Conservation (phyloP, 139 green algal species). For the Closterium sp. region DNA sequence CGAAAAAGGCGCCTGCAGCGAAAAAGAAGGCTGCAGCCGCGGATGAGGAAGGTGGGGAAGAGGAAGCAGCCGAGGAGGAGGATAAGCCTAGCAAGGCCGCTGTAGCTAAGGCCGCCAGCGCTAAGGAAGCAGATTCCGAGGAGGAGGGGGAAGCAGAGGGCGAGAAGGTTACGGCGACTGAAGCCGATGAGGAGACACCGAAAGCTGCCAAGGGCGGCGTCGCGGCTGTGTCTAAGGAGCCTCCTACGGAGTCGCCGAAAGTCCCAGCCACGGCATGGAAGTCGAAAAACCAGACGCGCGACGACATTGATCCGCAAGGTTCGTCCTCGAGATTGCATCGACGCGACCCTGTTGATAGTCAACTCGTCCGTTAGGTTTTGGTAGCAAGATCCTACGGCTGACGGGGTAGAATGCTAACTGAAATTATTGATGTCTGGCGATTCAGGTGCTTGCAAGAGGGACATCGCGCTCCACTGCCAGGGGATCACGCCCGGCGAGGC, state of each 20-base stretch:
- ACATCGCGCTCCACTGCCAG: slow-evolving; percentile 2
- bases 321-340: neutral
- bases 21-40: neutral
- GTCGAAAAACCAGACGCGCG: neutral
- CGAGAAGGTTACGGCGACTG: neutral
- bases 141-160: neutral
- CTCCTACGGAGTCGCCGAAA: neutral
- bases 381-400: neutral
- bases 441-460: neutral
- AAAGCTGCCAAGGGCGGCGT: neutral
- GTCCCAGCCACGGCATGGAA: neutral
- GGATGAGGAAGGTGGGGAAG: neutral
- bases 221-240: neutral
- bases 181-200: neutral
- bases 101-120: neutral
- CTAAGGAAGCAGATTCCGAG: neutral
- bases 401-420: no score
- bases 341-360: neutral
- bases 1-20: neutral
- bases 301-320: neutral
- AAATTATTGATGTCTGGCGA: no score
- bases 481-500: neutral
- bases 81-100: neutral
- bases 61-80: neutral
- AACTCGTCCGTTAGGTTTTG: neutral